Evolutionary conservation across 176 grass and related monocot species (phyloP).

Genomic region (Triticum turgidum): DNA sequence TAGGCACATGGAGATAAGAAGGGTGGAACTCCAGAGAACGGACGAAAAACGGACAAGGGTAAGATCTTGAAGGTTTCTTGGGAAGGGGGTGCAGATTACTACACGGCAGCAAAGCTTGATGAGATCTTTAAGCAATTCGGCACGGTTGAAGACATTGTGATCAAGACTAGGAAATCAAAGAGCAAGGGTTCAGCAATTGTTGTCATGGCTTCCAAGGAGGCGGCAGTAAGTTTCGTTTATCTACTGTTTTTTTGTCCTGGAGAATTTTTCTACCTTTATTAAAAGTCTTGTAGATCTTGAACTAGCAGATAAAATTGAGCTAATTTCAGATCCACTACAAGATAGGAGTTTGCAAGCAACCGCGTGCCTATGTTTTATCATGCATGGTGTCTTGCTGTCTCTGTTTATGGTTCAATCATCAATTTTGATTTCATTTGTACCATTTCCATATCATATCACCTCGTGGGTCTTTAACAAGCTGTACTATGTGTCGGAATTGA

Average conservation of each 20-base stretch:
- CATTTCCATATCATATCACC: no score
- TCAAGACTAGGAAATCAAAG: slow-evolving; percentile 70
- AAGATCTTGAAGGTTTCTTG: slow-evolving; percentile 63
- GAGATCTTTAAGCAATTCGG: slow-evolving; percentile 81
- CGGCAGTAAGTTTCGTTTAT: slow-evolving; percentile 52
- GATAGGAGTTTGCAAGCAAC: background rate
- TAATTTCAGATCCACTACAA: background rate
- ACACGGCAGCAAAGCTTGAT: slow-evolving; percentile 61
- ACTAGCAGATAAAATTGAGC: background rate
- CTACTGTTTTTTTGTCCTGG: background rate
- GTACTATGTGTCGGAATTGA: background rate
- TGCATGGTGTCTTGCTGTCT: background rate
- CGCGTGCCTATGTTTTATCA: background rate
- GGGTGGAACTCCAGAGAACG: slow-evolving; percentile 3
- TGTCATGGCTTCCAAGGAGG: slow-evolving; percentile 82
- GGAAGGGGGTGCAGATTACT: slow-evolving; percentile 62
- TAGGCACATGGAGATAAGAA: slow-evolving; percentile 46
- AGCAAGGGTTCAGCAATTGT: slow-evolving; percentile 74
- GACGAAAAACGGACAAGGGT: slow-evolving; percentile 45
- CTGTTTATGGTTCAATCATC: background rate
- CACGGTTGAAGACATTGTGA: slow-evolving; percentile 77
- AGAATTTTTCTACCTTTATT: background rate
- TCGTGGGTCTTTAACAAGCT: background rate
- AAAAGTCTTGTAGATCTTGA: background rate
- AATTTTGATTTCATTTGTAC: background rate